Evolutionary conservation across 345 rosid species (phyloP).

Genomic region (Eucalyptus pauciflora): DNA sequence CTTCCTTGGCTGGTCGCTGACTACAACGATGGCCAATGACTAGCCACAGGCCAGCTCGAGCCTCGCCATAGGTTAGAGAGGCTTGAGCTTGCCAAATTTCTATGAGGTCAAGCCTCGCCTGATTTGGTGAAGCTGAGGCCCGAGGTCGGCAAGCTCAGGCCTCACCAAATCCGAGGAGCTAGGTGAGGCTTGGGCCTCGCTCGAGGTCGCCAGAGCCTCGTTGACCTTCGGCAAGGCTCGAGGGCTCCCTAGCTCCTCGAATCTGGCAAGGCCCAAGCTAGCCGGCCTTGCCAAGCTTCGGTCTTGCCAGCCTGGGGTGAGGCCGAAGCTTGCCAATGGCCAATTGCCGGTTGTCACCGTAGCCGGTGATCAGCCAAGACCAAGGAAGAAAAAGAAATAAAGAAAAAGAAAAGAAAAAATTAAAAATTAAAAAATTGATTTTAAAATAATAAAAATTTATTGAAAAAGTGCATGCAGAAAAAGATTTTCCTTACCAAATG

Average conservation of each 20-base stretch:
- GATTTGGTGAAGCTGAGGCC: too few relatives aligned
- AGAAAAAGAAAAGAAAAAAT: too few relatives aligned
- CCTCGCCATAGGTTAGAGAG: background rate
- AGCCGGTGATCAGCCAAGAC: accelerated
- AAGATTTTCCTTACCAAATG: too few relatives aligned
- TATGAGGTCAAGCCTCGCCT: too few relatives aligned
- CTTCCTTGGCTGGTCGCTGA: accelerated
- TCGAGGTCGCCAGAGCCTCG: accelerated
- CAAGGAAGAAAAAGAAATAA: background rate
- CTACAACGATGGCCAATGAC: accelerated
- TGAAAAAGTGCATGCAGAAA: too few relatives aligned
- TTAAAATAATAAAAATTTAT: too few relatives aligned
- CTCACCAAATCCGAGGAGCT: accelerated
- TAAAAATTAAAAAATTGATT: too few relatives aligned
- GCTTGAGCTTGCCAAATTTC: accelerated
- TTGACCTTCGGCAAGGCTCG: too few relatives aligned
- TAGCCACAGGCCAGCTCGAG: accelerated
- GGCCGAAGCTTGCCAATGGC: accelerated
- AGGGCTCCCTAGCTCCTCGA: too few relatives aligned
- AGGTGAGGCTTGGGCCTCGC: too few relatives aligned
- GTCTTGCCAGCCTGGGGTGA: background rate
- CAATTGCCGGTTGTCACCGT: accelerated
- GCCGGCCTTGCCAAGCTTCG: accelerated
- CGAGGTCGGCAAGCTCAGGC: too few relatives aligned
- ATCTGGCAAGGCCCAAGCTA: too few relatives aligned